Evolutionary conservation across 352 stramenopile genomes (phyloP), one percentile per base, ranked within the genome.

Genomic region (Saprolegnia diclina): DNA sequence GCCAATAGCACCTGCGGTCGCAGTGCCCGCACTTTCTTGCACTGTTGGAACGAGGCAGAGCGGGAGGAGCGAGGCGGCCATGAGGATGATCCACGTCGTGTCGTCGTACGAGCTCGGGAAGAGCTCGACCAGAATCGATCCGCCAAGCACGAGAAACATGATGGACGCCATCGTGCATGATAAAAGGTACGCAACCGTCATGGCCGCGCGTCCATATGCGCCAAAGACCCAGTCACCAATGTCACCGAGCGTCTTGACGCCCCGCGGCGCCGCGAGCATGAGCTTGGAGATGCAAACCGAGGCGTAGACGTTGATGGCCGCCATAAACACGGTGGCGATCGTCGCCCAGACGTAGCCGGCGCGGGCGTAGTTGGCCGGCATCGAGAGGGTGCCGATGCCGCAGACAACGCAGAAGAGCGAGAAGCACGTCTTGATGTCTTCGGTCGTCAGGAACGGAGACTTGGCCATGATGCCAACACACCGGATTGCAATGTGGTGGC

Each of bases 261-360:
- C 75, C 29, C 72, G 72, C 5, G 80, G 80, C 22, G 80, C 80
- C 11, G 77, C 65, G 24, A 89, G 72, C 71, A 89, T 79, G 24
- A 81, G 73, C 64, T 84, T 85, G 65, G 76, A 85, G 72, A 75
- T 77, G 1, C 74, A 61, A 46, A 89, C 76, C 13, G 79, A 81
- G 22, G 81, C 77, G 63, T 87, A 89, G 62, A 85, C 75, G 71
- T 89, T 89, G 72, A 79, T 78, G 45, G 82, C 77, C 0, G 77
- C 79, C 81, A 89, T 89, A 71, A 87, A 87, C 0, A 79, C 52
- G 66, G 86, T 77, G 21, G 76, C 80, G 19, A 82, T 65, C 14
- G 74, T 66, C 14, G 79, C 80, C 42, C 26, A 46, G 14, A 35
- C 35, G 22, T 32, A 21, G 48, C 63, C 63, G 1, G 63, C 37